Percentiles rank a stretch among this genome's conserved stretches.
Conservation (phyloP, 2,329 filamentous ascomycete genomes). For the Arthrobotrys musiformis region DNA sequence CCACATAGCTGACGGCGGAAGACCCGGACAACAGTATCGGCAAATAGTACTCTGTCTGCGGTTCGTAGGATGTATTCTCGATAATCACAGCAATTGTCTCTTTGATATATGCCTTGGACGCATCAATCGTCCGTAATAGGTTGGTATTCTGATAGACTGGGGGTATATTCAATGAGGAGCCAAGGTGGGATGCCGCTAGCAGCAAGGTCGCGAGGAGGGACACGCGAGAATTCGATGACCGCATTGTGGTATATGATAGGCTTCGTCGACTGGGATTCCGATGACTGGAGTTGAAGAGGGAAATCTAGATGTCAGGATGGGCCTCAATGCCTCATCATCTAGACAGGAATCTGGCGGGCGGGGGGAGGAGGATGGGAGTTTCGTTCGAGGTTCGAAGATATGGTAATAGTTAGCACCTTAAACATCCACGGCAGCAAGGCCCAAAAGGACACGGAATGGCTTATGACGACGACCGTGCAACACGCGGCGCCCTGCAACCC, state of each 20-base stretch:
- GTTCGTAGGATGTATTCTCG: constrained; percentile 81
- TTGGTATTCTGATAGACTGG: constrained; percentile 95
- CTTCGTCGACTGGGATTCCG: neutral
- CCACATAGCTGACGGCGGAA: constrained; percentile 81
- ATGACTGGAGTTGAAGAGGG: neutral
- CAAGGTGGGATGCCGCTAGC: constrained; percentile 56
- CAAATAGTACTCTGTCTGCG: constrained; percentile 90
- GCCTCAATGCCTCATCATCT: constrained; percentile 52
- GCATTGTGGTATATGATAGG: constrained; percentile 36
- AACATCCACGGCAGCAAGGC: neutral
- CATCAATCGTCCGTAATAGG: constrained; percentile 85
- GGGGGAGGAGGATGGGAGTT: constrained; percentile 9
- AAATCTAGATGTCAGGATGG: constrained; percentile 31
- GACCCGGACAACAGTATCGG: constrained; percentile 83
- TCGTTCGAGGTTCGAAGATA: constrained; percentile 15
- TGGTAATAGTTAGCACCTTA: neutral
- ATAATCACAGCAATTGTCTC: constrained; percentile 94
- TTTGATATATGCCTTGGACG: constrained; percentile 91
- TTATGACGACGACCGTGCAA: constrained; percentile 54
- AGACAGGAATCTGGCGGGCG: constrained; percentile 8
- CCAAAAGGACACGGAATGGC: constrained; percentile 55
- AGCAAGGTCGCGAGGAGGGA: constrained; percentile 53
- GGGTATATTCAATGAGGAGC: constrained; percentile 76
- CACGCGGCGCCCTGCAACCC: constrained; percentile 41
- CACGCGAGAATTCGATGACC: constrained; percentile 48